These are phyloP conservation scores for Colletotrichum sp. DNA, from an alignment of 2,329 filamentous ascomycete species.

Conservation along the genomic window DNA sequence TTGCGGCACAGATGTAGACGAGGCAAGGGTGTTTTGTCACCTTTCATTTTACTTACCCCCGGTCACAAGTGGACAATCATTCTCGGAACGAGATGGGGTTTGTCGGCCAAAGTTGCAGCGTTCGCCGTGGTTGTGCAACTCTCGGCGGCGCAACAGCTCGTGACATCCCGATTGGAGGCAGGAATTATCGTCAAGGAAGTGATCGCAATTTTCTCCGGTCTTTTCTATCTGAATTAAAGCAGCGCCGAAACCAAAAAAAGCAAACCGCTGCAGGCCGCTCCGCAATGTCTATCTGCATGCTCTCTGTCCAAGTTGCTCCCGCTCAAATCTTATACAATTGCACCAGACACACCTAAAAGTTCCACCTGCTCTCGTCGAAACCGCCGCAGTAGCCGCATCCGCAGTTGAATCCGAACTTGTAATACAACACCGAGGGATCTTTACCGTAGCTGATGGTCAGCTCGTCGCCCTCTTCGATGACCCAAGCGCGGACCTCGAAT, in stretches of 20 bases:
- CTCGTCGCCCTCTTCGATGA: constrained; percentile 49
- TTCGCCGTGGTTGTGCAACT: too few species aligned
- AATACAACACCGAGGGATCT: constrained; percentile 40
- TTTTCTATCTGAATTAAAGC: too few species aligned
- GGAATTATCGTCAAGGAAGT: too few species aligned
- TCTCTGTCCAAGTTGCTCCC: not conserved
- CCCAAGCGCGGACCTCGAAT: constrained; percentile 40
- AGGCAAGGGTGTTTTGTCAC: too few species aligned
- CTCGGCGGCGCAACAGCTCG: too few species aligned
- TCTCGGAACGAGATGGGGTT: too few species aligned
- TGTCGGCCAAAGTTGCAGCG: too few species aligned
- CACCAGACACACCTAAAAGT: not conserved
- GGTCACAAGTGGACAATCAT: too few species aligned
- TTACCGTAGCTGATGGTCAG: constrained; percentile 56
- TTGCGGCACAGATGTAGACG: too few species aligned
- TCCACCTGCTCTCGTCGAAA: not conserved
- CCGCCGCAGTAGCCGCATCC: constrained; percentile 50
- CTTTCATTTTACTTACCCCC: too few species aligned
- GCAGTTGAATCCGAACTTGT: constrained; percentile 59
- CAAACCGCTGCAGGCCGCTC: not conserved
- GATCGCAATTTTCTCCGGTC: too few species aligned
- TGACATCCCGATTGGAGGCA: too few species aligned
- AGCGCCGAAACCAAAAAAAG: not conserved
- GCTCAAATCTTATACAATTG: not conserved
- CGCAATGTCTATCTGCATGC: not conserved